phyloP scores from a whole-genome alignment of 2,329 filamentous ascomycete genomes.

The Apiospora koreana region DNA sequence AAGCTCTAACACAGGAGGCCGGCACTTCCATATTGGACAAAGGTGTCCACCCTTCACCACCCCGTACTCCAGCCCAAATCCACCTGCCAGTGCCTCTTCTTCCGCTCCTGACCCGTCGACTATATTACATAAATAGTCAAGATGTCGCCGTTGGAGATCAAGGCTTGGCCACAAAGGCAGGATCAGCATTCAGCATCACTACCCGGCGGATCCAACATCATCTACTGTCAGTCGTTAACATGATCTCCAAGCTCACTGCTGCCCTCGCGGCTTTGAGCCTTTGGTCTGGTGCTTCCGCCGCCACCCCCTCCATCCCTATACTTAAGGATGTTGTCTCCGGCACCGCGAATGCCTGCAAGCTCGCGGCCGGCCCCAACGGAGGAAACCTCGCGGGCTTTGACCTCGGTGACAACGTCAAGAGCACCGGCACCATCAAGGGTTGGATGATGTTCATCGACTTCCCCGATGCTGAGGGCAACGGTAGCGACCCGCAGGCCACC shows the following conservation, averaged over 20 bases:
- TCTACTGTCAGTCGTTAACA: background rate
- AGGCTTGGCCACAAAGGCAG: background rate
- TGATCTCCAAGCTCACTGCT: constrained; percentile 1
- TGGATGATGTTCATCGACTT: constrained; percentile 10
- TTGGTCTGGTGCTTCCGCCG: background rate
- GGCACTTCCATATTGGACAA: background rate
- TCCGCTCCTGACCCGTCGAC: background rate
- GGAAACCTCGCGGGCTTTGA: background rate
- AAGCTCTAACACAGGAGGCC: background rate
- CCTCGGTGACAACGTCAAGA: background rate
- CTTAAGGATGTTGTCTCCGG: background rate
- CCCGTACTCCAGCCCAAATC: background rate
- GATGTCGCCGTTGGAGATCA: background rate
- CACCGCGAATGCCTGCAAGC: background rate
- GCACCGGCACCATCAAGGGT: background rate
- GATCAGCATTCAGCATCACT: background rate
- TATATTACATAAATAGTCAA: background rate
- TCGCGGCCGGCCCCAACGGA: background rate
- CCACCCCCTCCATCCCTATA: background rate
- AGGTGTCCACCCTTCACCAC: background rate
- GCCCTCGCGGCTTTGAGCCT: background rate
- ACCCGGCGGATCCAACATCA: background rate
- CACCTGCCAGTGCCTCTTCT: background rate
- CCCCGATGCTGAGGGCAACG: background rate
- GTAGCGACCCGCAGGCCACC: background rate